Conservation (phyloP, 257 asterid genomes). For the Penstemon davidsonii region DNA sequence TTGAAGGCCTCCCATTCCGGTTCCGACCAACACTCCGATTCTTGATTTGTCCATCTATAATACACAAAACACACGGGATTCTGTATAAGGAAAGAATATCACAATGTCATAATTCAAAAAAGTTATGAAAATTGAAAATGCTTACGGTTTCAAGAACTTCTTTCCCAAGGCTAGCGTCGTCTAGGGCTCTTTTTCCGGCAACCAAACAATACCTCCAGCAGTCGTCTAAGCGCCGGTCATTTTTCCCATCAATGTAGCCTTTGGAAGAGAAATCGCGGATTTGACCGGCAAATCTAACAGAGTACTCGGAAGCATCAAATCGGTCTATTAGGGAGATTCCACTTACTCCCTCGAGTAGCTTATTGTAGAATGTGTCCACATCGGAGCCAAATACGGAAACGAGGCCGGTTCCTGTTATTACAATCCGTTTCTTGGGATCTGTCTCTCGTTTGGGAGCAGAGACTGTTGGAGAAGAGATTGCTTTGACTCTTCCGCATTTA, state of each 20-base stretch:
- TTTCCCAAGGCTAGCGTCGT: slow-evolving; percentile 45
- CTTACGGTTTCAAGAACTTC: slow-evolving; percentile 36
- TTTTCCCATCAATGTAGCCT: slow-evolving; percentile 52
- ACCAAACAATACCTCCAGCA: slow-evolving; percentile 61
- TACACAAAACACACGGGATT: background rate
- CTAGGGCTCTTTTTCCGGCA: slow-evolving; percentile 58
- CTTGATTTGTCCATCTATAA: slow-evolving; percentile 43
- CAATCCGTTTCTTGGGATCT: slow-evolving; percentile 50
- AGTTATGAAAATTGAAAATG: background rate
- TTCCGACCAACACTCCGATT: slow-evolving; percentile 45
- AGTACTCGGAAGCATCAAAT: slow-evolving; percentile 45
- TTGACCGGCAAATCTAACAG: slow-evolving; percentile 52
- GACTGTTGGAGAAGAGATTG: slow-evolving; percentile 38
- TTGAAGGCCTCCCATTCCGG: slow-evolving; percentile 48
- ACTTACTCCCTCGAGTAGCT: slow-evolving; percentile 51
- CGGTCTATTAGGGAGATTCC: slow-evolving; percentile 51
- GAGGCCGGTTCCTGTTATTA: slow-evolving; percentile 58
- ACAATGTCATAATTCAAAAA: background rate
- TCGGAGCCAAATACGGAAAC: slow-evolving; percentile 63
- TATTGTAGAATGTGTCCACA: slow-evolving; percentile 39
- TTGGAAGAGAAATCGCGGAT: slow-evolving; percentile 48
- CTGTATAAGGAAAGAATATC: background rate
- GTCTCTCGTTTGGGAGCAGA: slow-evolving; percentile 53
- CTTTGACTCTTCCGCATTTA: slow-evolving; percentile 39
- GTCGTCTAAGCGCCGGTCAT: slow-evolving; percentile 48